phyloP scores from a whole-genome alignment of 2,329 filamentous ascomycete genomes.

The Aspergillus ochraceus region DNA sequence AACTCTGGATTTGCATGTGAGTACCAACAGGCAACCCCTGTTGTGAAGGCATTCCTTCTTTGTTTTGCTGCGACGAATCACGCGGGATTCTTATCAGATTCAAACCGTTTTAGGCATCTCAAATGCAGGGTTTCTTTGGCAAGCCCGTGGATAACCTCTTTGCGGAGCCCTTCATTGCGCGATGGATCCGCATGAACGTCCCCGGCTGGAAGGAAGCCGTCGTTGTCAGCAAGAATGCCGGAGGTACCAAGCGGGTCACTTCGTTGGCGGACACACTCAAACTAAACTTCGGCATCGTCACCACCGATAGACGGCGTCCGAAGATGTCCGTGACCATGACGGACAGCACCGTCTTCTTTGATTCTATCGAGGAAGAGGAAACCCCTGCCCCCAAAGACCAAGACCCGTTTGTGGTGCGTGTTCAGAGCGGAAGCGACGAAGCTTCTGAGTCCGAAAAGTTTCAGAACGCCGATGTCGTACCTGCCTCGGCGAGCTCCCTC shows the following conservation, averaged over 20 bases:
- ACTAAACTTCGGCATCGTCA: slow-evolving; percentile 93
- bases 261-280: slow-evolving; percentile 94
- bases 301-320: slow-evolving; percentile 57
- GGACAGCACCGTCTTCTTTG: slow-evolving; percentile 75
- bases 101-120: slow-evolving; percentile 60
- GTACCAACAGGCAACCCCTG: slow-evolving; percentile 24
- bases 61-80: slow-evolving; percentile 11
- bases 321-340: slow-evolving; percentile 61
- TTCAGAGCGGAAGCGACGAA: slow-evolving; percentile 21
- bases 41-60: background rate
- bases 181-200: slow-evolving; percentile 91
- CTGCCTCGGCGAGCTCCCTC: slow-evolving; percentile 28
- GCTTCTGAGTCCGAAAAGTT: slow-evolving; percentile 15
- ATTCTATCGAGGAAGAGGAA: slow-evolving; percentile 54
- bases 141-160: slow-evolving; percentile 97
- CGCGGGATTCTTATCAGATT: slow-evolving; percentile 20
- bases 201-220: slow-evolving; percentile 84
- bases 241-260: slow-evolving; percentile 94
- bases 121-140: slow-evolving; percentile 99
- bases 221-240: slow-evolving; percentile 96
- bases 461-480: slow-evolving; percentile 20
- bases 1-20: slow-evolving; percentile 87
- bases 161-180: slow-evolving; percentile 89
- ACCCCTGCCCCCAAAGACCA: slow-evolving; percentile 26
- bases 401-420: slow-evolving; percentile 28